Evolutionary conservation across 2,329 filamentous ascomycete genomes (phyloP), one percentile per base, ranked within the genome.

Genomic region (Epichloe coenophiala): DNA sequence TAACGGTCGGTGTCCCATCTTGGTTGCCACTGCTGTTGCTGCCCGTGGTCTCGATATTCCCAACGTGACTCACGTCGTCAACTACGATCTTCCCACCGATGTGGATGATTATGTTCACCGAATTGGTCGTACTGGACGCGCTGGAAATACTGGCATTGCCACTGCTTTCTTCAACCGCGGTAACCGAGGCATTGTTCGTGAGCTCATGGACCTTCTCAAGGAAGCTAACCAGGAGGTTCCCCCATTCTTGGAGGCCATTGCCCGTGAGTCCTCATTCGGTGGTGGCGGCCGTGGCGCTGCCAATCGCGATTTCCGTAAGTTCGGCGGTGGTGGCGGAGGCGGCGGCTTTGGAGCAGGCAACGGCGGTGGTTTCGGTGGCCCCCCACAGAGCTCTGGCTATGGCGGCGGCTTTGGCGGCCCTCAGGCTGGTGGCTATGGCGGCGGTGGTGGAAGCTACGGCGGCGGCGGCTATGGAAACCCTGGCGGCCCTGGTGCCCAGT

Each of bases 101-200:
- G 95, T 97, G 62, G 93, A 97, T 63, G 93, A 97, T 71, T 98
- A 98, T 61, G 93, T 98, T 53, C 93, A 98, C 72, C 88, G 93
- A 69, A 98, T 98, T 64, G 93, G 93, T 84, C 93, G 93, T 91
- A 98, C 93, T 58, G 93, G 93, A 66, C 93, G 93, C 88, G 93
- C 93, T 58, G 93, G 93, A 70, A 98, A 98, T 78, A 97, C 91
- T 62, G 93, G 93, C 84, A 84, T 95, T 59, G 88, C 93, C 5
- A 98, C 93, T 60, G 93, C 93, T 51, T 98, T 98, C 80, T 97
- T 98, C 84, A 98, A 98, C 81, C 91, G 93, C 66, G 91, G 91
- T 65, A 98, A 98, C 78, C 88, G 93, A 63, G 93, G 93, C 72
- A 88, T 98, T 60, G 93, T 97, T 57, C 86, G 93, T 59, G 93